Percentiles rank a stretch among this genome's conserved stretches.
Conservation (phyloP, 2,329 filamentous ascomycete species). For the Simplicillium sp. region DNA sequence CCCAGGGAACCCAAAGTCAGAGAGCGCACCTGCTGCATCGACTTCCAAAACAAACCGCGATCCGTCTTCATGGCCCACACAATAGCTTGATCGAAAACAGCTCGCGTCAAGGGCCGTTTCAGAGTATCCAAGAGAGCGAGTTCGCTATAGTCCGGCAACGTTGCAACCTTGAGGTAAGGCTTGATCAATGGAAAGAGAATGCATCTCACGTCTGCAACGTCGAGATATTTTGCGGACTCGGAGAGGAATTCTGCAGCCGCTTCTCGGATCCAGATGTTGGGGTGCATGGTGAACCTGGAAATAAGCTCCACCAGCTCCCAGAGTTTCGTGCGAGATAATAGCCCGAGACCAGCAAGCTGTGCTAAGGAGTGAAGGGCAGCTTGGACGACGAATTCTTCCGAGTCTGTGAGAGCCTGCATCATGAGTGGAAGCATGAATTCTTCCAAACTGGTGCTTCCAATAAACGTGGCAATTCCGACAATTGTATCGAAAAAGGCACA, state of each 20-base stretch:
- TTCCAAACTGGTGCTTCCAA: constrained; percentile 82
- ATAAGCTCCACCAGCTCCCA: constrained; percentile 85
- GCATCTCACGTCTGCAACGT: constrained; percentile 72
- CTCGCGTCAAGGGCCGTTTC: constrained; percentile 69
- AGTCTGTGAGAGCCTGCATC: constrained; percentile 86
- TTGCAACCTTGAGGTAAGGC: constrained; percentile 69
- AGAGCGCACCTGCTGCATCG: constrained; percentile 56
- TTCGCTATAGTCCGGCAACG: constrained; percentile 59
- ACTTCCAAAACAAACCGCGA: constrained; percentile 79
- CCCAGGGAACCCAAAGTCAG: constrained; percentile 52
- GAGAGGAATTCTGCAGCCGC: constrained; percentile 78
- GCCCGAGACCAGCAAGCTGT: constrained; percentile 76
- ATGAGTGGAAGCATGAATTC: constrained; percentile 94
- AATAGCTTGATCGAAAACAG: constrained; percentile 76
- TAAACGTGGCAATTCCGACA: constrained; percentile 82
- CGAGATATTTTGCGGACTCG: constrained; percentile 64
- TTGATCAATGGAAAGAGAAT: constrained; percentile 72
- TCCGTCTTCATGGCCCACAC: constrained; percentile 79
- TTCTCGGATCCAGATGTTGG: constrained; percentile 91
- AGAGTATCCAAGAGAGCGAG: constrained; percentile 68
- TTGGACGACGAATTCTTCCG: constrained; percentile 90
- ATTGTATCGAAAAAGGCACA: constrained; percentile 95
- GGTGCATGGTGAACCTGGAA: constrained; percentile 81
- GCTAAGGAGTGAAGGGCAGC: constrained; percentile 81
- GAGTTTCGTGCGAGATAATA: constrained; percentile 73